A percentile compares a stretch with the other conserved stretches of the same genome.
Evolutionary conservation across 108 stramenopile species (phyloP).

Genomic region (Pseudonitzschia delicatissima): DNA sequence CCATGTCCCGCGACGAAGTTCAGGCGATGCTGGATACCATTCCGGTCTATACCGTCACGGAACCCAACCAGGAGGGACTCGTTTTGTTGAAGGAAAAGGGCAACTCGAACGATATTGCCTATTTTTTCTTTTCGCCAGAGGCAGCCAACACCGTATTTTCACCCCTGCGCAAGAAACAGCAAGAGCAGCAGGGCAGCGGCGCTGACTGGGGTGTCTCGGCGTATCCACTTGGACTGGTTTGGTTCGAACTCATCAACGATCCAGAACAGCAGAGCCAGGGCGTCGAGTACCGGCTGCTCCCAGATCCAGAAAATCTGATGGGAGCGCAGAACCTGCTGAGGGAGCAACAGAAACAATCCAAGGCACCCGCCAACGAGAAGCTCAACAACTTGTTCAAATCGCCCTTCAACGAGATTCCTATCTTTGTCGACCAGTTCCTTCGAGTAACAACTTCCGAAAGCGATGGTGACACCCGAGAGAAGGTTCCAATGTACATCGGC

Average conservation of each 20-base stretch:
- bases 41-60: slow-evolving; percentile 19
- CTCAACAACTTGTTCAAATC: background rate
- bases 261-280: background rate
- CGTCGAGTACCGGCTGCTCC: slow-evolving; percentile 17
- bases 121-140: slow-evolving; percentile 19
- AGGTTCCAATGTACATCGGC: slow-evolving; percentile 18
- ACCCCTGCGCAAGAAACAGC: slow-evolving; percentile 12
- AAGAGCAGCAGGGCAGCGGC: background rate
- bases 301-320: slow-evolving; percentile 11
- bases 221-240: slow-evolving; percentile 8
- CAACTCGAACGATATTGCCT: slow-evolving; percentile 10
- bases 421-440: slow-evolving; percentile 17
- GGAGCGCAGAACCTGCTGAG: slow-evolving; percentile 10
- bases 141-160: slow-evolving; percentile 15
- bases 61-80: slow-evolving; percentile 16
- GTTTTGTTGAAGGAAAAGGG: slow-evolving; percentile 17
- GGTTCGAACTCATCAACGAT: slow-evolving; percentile 19
- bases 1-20: slow-evolving; percentile 9
- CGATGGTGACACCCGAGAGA: background rate
- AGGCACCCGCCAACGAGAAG: background rate
- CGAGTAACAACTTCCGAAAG: background rate
- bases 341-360: slow-evolving; percentile 2
- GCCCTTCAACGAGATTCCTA: slow-evolving; percentile 12
- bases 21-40: slow-evolving; percentile 1
- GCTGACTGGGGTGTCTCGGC: background rate